Evolutionary conservation across 73 alveolate species (phyloP).

Genomic region (Paramecium sexaurelia): DNA sequence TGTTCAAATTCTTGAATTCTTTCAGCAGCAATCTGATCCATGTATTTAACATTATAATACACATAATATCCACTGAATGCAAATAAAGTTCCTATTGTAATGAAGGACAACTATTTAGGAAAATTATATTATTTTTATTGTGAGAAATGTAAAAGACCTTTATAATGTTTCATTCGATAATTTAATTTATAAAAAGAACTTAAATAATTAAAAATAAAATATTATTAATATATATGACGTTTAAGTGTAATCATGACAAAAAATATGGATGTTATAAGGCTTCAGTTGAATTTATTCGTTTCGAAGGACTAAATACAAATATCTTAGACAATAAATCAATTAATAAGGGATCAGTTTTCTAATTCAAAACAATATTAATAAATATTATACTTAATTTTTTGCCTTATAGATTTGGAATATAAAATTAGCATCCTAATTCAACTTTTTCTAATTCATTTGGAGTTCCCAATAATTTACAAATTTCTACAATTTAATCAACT

Average conservation of each 20-base stretch:
- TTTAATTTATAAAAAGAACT: background rate
- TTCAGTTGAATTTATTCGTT: slow-evolving; percentile 78
- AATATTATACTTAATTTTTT: background rate
- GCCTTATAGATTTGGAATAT: background rate
- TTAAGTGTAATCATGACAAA: background rate
- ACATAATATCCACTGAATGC: background rate
- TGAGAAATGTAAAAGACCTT: background rate
- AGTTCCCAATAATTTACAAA: slow-evolving; percentile 73
- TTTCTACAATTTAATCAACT: slow-evolving; percentile 69
- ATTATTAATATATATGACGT: background rate
- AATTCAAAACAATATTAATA: slow-evolving; percentile 16
- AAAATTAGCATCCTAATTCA: background rate
- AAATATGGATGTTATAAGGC: slow-evolving; percentile 90
- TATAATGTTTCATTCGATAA: background rate
- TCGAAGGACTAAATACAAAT: slow-evolving; percentile 82
- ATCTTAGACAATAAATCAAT: slow-evolving; percentile 65
- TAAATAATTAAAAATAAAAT: background rate
- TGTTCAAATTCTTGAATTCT: background rate
- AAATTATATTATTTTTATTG: background rate
- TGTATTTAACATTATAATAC: background rate
- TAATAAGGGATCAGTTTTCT: slow-evolving; percentile 55
- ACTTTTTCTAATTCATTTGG: background rate
- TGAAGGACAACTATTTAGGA: background rate
- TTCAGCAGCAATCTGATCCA: background rate
- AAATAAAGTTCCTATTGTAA: background rate